Evolutionary conservation across 768 basidiomycete genomes (phyloP).

Genomic region (Dioszegia aurantiaca): DNA sequence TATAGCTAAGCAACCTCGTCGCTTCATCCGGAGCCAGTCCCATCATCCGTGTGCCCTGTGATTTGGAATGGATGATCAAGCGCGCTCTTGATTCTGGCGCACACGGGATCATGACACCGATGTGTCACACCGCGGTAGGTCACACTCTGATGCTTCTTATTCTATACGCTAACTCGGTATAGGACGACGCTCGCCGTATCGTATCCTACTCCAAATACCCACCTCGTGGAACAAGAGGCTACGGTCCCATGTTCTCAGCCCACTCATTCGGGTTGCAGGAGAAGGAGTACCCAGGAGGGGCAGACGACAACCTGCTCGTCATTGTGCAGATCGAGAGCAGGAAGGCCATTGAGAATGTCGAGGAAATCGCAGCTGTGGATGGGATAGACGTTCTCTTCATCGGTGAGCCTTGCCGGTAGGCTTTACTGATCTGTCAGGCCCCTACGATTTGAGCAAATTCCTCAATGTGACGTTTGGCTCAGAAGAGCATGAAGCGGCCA

Average conservation of each 20-base stretch:
- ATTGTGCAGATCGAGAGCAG: constrained; percentile 52
- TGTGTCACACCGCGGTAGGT: constrained; percentile 46
- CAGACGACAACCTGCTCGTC: constrained; percentile 46
- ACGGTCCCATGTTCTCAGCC: constrained; percentile 51
- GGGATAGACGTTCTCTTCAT: constrained; percentile 52
- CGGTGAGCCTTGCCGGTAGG: constrained; percentile 21
- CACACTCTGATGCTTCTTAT: too few relatives aligned
- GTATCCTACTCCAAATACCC: constrained; percentile 51
- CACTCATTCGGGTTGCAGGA: constrained; percentile 42
- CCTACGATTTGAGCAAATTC: constrained; percentile 50
- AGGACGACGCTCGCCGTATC: constrained; percentile 48
- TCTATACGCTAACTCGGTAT: background rate
- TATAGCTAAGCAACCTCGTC: constrained; percentile 41
- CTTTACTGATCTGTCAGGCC: constrained; percentile 25
- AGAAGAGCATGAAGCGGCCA: constrained; percentile 51
- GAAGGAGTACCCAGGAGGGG: constrained; percentile 42
- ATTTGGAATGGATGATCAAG: constrained; percentile 50
- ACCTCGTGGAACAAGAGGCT: constrained; percentile 49
- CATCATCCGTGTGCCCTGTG: constrained; percentile 51
- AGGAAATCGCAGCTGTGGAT: constrained; percentile 48
- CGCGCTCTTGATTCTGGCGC: constrained; percentile 53
- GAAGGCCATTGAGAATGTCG: constrained; percentile 48
- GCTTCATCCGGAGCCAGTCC: constrained; percentile 43
- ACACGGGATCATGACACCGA: constrained; percentile 52
- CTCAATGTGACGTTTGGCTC: constrained; percentile 44